These are phyloP conservation scores for Coemansia sp. DNA, from an alignment of 192 early-diverging fungal species.

Conservation along the genomic window DNA sequence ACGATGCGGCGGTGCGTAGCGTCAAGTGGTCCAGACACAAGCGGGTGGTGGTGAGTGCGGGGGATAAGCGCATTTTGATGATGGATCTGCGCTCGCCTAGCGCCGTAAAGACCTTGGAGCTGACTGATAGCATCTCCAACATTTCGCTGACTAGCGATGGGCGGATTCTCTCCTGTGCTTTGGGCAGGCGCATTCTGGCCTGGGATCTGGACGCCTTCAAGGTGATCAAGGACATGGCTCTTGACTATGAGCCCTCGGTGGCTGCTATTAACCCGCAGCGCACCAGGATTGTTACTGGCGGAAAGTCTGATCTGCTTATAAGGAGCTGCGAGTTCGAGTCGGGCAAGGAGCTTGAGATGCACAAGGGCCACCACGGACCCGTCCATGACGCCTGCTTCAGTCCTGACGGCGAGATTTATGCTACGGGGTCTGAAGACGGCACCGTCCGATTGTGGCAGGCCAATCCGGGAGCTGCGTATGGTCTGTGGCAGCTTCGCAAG, in stretches of 20 bases:
- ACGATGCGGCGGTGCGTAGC: slow-evolving; percentile 29
- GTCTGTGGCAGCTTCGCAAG: slow-evolving; percentile 69
- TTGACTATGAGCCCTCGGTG: slow-evolving; percentile 69
- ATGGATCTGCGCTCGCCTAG: slow-evolving; percentile 70
- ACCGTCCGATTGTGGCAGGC: slow-evolving; percentile 91
- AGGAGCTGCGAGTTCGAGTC: slow-evolving; percentile 78
- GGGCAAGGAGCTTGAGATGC: slow-evolving; percentile 71
- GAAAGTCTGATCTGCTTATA: slow-evolving; percentile 77
- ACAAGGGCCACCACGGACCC: slow-evolving; percentile 89
- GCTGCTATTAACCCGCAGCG: slow-evolving; percentile 79
- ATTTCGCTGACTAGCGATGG: slow-evolving; percentile 74
- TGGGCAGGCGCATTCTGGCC: slow-evolving; percentile 70
- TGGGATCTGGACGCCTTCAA: slow-evolving; percentile 68
- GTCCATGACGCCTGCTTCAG: slow-evolving; percentile 88
- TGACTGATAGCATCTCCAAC: slow-evolving; percentile 62
- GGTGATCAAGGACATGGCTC: slow-evolving; percentile 53
- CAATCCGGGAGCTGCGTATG: slow-evolving; percentile 72
- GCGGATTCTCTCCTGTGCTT: slow-evolving; percentile 69
- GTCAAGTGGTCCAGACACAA: slow-evolving; percentile 39
- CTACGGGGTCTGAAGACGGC: slow-evolving; percentile 88
- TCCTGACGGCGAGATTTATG: slow-evolving; percentile 87
- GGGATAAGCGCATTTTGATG: slow-evolving; percentile 55
- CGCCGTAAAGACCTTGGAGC: slow-evolving; percentile 56
- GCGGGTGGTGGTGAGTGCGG: slow-evolving; percentile 58
- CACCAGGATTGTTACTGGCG: slow-evolving; percentile 74